Percentiles rank a stretch among this genome's conserved stretches.
phyloP scores from a whole-genome alignment of 2,329 filamentous ascomycete species.

The Thelonectria discophora region DNA sequence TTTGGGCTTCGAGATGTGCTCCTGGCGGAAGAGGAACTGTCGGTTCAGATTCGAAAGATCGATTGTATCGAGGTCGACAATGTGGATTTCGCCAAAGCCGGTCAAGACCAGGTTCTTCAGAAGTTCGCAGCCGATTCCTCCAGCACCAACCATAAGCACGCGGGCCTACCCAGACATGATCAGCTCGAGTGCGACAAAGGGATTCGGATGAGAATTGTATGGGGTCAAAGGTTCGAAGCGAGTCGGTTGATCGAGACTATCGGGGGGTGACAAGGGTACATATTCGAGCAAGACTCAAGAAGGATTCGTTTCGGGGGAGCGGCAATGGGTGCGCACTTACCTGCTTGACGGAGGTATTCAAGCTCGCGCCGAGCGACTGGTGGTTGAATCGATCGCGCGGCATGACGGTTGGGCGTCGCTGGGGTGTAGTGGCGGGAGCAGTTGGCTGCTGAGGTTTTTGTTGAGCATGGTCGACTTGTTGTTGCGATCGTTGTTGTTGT shows the following conservation, averaged over 20 bases:
- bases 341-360: constrained; percentile 74
- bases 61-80: constrained; percentile 98
- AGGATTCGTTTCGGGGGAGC: constrained; percentile 24
- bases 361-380: constrained; percentile 72
- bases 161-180: constrained; percentile 67
- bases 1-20: constrained; percentile 98
- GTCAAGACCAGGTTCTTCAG: constrained; percentile 94
- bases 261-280: constrained; percentile 7
- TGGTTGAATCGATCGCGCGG: constrained; percentile 65
- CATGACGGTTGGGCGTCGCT: constrained; percentile 40
- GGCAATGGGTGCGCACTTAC: constrained; percentile 53
- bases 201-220: not conserved
- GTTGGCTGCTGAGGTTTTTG: constrained; percentile 33
- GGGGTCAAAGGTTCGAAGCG: constrained; percentile 8
- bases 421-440: constrained; percentile 33
- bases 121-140: constrained; percentile 96
- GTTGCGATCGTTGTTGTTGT: constrained; percentile 19
- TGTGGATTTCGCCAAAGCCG: constrained; percentile 91
- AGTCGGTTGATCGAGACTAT: constrained; percentile 4
- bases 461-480: constrained; percentile 12
- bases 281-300: constrained; percentile 13
- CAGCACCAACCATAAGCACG: constrained; percentile 93
- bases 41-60: constrained; percentile 97
- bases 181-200: constrained; percentile 23
- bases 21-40: constrained; percentile 94